These are phyloP conservation scores for Cryphonectria radicalis DNA, from an alignment of 2,329 filamentous ascomycete species.

Conservation along the genomic window DNA sequence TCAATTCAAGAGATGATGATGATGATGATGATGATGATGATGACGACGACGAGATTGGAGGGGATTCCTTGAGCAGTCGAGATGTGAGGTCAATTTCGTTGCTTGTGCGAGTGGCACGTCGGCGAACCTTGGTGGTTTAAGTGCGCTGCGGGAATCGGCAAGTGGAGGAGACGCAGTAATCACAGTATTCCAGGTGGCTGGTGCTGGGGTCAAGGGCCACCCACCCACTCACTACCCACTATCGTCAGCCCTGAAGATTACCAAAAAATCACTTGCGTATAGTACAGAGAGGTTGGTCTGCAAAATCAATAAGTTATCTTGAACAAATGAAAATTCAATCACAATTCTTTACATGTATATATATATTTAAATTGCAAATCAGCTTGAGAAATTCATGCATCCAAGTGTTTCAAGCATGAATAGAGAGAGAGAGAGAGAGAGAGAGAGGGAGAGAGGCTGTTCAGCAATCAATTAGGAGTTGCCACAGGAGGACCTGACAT, in stretches of 20 bases:
- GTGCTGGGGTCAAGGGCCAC: neutral
- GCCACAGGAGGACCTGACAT: too few relatives aligned
- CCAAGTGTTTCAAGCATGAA: neutral
- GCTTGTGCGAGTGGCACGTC: conserved; percentile 1
- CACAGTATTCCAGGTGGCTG: conserved; percentile 5
- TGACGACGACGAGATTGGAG: neutral
- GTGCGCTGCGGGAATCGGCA: conserved; percentile 1
- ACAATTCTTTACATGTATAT: too few relatives aligned
- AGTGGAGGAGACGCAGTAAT: neutral
- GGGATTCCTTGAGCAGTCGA: neutral
- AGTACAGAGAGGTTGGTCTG: too few relatives aligned
- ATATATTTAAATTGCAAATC: too few relatives aligned
- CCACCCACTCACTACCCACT: conserved; percentile 2
- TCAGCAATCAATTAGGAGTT: neutral
- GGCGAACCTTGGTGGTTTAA: neutral
- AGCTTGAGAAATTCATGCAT: neutral
- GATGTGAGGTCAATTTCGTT: neutral
- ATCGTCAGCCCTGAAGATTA: neutral
- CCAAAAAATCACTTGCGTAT: neutral
- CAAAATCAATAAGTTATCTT: neutral
- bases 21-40: neutral
- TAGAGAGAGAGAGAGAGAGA: too few relatives aligned
- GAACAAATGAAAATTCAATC: too few relatives aligned
- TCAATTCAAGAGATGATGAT: neutral
- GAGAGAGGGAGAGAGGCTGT: too few relatives aligned